Percentiles rank a stretch among this genome's conserved stretches.
phyloP scores from a whole-genome alignment of 805 yeast genomes.

The Wickerhamomyces mucosus region DNA sequence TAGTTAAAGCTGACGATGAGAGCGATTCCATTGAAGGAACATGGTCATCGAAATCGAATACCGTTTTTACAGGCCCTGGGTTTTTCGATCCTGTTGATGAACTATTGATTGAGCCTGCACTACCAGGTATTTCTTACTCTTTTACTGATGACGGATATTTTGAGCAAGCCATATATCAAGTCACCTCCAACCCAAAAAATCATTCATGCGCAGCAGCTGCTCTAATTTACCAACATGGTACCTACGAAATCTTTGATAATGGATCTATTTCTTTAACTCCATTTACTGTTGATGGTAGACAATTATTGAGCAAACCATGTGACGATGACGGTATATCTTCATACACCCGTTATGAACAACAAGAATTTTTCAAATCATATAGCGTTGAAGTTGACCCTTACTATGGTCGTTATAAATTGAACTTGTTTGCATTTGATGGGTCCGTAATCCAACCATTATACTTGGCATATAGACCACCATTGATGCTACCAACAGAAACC shows the following conservation, averaged over 20 bases:
- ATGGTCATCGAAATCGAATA: slow-evolving; percentile 89
- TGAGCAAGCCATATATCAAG: slow-evolving; percentile 84
- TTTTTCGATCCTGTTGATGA: slow-evolving; percentile 96
- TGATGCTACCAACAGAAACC: slow-evolving; percentile 91
- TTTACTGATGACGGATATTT: slow-evolving; percentile 88
- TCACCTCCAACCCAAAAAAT: slow-evolving; percentile 56
- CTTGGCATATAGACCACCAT: slow-evolving; percentile 86
- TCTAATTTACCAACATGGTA: slow-evolving; percentile 84
- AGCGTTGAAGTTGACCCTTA: slow-evolving; percentile 61
- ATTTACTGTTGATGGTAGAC: slow-evolving; percentile 84
- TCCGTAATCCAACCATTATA: slow-evolving; percentile 77
- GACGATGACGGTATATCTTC: slow-evolving; percentile 44
- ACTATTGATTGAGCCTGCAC: slow-evolving; percentile 85
- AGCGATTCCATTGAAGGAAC: slow-evolving; percentile 57
- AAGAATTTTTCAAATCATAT: slow-evolving; percentile 48
- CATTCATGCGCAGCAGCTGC: slow-evolving; percentile 83
- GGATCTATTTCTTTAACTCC: slow-evolving; percentile 70
- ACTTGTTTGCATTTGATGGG: slow-evolving; percentile 72
- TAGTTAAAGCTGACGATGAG: slow-evolving; percentile 7
- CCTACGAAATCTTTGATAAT: slow-evolving; percentile 48
- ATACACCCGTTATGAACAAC: slow-evolving; percentile 67
- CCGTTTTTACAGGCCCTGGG: slow-evolving; percentile 94
- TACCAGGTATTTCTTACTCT: slow-evolving; percentile 90
- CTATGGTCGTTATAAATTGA: slow-evolving; percentile 74
- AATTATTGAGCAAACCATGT: slow-evolving; percentile 83